Conservation (phyloP, 805 yeast species). For the Starmerella khaoyaiensis region DNA sequence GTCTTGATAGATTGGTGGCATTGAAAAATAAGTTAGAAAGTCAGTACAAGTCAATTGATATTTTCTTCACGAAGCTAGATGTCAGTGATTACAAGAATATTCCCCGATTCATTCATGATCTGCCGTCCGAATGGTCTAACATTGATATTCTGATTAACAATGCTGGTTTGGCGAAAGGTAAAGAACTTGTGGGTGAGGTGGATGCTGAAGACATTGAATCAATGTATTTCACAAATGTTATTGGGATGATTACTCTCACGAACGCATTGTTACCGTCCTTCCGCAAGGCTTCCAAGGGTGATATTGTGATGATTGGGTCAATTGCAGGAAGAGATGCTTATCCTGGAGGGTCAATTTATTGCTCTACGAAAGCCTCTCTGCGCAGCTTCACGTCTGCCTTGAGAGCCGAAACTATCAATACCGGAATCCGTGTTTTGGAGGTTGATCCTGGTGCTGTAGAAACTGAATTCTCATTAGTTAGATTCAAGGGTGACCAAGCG, state of each 20-base stretch:
- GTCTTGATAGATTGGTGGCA: constrained; percentile 45
- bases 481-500: constrained; percentile 49
- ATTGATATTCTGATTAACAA: constrained; percentile 51
- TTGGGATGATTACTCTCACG: constrained; percentile 73
- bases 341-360: constrained; percentile 59
- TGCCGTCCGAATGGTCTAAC: constrained; percentile 44
- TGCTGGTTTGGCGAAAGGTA: constrained; percentile 62
- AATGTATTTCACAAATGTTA: constrained; percentile 77
- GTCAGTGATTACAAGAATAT: constrained; percentile 42
- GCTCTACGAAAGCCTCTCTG: constrained; percentile 55
- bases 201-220: constrained; percentile 48
- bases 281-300: constrained; percentile 51
- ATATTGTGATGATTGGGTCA: constrained; percentile 52
- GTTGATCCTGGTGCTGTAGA: constrained; percentile 72
- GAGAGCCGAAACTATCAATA: constrained; percentile 62
- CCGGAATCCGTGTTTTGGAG: constrained; percentile 58
- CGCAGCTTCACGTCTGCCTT: constrained; percentile 43
- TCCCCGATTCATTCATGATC: constrained; percentile 37
- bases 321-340: constrained; percentile 61
- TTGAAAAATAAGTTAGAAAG: constrained; percentile 36
- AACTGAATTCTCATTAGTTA: constrained; percentile 56
- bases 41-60: constrained; percentile 37
- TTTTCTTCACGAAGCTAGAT: constrained; percentile 41
- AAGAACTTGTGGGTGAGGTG: constrained; percentile 61
- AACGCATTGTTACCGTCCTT: constrained; percentile 64